These are phyloP conservation scores for Orbilia blumenaviensis DNA, from an alignment of 2,329 filamentous ascomycete genomes.

Conservation along the genomic window DNA sequence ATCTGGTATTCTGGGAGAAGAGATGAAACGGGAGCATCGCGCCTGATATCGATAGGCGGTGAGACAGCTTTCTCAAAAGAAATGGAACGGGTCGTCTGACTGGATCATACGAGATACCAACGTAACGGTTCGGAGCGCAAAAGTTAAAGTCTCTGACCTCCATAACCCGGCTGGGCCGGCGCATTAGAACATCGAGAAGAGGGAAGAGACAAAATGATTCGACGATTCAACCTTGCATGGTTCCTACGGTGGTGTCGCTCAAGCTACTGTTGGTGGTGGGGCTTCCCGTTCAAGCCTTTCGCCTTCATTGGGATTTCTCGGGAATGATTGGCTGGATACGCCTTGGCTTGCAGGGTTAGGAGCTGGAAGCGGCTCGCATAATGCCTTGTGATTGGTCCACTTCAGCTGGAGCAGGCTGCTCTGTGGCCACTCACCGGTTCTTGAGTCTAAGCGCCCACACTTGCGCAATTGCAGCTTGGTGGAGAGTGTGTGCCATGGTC, in stretches of 20 bases:
- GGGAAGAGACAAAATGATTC: conserved; percentile 6
- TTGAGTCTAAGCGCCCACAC: conserved; percentile 34
- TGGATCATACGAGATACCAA: conserved; percentile 26
- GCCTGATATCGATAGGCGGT: conserved; percentile 23
- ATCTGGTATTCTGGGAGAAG: conserved; percentile 11
- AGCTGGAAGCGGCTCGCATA: conserved; percentile 26
- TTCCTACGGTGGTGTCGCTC: background rate
- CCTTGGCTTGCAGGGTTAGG: conserved; percentile 26
- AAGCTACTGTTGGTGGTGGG: background rate
- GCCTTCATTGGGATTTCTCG: background rate
- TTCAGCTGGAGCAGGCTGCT: conserved; percentile 13
- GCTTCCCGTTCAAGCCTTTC: conserved; percentile 4
- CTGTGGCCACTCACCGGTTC: background rate
- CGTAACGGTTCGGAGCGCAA: background rate
- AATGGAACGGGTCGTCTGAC: conserved; percentile 33
- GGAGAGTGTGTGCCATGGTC: background rate
- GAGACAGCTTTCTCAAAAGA: background rate
- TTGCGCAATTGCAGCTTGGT: background rate
- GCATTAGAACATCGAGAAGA: background rate
- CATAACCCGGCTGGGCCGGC: conserved; percentile 14
- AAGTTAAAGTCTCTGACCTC: background rate
- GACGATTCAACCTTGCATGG: background rate
- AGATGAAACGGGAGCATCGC: conserved; percentile 27
- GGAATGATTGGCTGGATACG: conserved; percentile 13
- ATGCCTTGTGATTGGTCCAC: conserved; percentile 29